Percentiles rank a stretch among this genome's conserved stretches.
These are phyloP conservation scores for Aquilaria agallochum DNA, from an alignment of 441 rosid species.

Conservation along the genomic window DNA sequence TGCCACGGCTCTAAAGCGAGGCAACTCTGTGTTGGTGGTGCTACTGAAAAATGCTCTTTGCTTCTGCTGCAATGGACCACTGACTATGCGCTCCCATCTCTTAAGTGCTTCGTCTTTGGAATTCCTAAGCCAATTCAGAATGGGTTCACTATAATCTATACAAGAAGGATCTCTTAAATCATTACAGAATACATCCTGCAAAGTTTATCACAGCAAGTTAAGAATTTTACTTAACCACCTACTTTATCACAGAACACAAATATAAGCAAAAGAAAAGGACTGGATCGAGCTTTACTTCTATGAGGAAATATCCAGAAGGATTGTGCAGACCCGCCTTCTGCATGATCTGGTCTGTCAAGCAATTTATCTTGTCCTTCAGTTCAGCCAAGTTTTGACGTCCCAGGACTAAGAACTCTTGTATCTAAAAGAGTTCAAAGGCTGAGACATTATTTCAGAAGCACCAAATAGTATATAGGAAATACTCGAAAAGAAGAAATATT, in stretches of 20 bases:
- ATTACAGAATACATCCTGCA: slow-evolving; percentile 70
- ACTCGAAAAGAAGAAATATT: not conserved
- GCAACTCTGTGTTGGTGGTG: slow-evolving; percentile 36
- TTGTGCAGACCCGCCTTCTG: slow-evolving; percentile 57
- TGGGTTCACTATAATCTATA: slow-evolving; percentile 64
- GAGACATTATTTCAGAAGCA: slow-evolving; percentile 8
- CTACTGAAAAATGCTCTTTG: slow-evolving; percentile 52
- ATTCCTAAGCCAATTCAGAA: slow-evolving; percentile 69
- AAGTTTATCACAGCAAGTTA: slow-evolving; percentile 14
- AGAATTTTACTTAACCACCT: slow-evolving; percentile 2
- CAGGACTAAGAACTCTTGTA: slow-evolving; percentile 81
- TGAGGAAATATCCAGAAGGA: slow-evolving; percentile 89
- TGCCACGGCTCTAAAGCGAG: slow-evolving; percentile 43
- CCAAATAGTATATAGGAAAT: not conserved
- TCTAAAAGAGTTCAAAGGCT: slow-evolving; percentile 32
- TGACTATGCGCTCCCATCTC: slow-evolving; percentile 69
- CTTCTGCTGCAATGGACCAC: slow-evolving; percentile 56
- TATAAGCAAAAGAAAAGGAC: slow-evolving; percentile 1
- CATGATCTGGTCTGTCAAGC: slow-evolving; percentile 75
- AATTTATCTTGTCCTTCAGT: slow-evolving; percentile 76
- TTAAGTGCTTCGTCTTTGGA: slow-evolving; percentile 59
- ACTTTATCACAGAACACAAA: not conserved
- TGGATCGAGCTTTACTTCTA: slow-evolving; percentile 46
- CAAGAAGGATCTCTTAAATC: slow-evolving; percentile 70
- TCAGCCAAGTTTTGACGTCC: slow-evolving; percentile 69